These are phyloP conservation scores for Phytophthora uliginosa DNA, from an alignment of 352 stramenopile genomes.

Conservation along the genomic window DNA sequence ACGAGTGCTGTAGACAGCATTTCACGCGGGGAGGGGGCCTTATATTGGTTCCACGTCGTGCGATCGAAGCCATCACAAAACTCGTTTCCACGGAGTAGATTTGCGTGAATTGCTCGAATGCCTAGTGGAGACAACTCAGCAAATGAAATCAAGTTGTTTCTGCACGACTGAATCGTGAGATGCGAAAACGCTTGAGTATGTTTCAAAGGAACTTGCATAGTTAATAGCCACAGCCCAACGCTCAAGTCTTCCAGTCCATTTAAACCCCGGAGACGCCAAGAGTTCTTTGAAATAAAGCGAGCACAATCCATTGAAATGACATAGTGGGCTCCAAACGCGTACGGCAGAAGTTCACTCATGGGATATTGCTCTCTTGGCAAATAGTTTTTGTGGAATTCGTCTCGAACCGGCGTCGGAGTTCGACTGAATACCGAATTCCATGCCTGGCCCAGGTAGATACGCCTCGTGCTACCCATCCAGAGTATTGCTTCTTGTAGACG, in stretches of 20 bases:
- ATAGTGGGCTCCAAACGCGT: conserved; percentile 52
- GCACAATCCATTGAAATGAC: conserved; percentile 57
- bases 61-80: conserved; percentile 47
- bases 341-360: conserved; percentile 40
- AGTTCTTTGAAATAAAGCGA: conserved; percentile 50
- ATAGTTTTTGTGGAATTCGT: conserved; percentile 43
- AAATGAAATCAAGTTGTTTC: conserved; percentile 42
- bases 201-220: conserved; percentile 53
- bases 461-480: conserved; percentile 1
- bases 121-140: conserved; percentile 48
- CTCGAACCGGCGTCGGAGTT: conserved; percentile 20
- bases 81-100: conserved; percentile 13
- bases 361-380: conserved; percentile 45
- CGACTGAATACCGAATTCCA: conserved; percentile 4
- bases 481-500: no score
- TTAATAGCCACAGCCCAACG: conserved; percentile 63
- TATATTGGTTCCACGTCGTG: conserved; percentile 30
- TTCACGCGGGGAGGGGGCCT: background rate
- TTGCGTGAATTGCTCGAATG: conserved; percentile 53
- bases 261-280: conserved; percentile 34
- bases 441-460: conserved; percentile 10
- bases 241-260: conserved; percentile 69
- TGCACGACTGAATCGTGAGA: conserved; percentile 39
- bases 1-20: background rate
- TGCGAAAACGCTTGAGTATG: conserved; percentile 42